Evolutionary conservation across 2,329 filamentous ascomycete species (phyloP), one percentile per base, ranked within the genome.

Genomic region (Epichloe hybrida): DNA sequence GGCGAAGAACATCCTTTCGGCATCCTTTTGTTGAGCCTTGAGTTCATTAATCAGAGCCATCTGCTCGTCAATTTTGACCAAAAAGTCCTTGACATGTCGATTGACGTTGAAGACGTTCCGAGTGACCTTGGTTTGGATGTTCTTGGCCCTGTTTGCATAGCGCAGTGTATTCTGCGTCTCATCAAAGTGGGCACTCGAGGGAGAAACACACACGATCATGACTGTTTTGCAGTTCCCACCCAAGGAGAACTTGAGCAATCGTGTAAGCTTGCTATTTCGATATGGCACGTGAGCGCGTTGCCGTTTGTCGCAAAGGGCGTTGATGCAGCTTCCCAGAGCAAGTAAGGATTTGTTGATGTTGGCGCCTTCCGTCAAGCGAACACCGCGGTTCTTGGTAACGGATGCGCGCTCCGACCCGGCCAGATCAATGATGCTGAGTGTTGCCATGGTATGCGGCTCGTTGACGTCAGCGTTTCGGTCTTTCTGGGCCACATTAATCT

Each of bases 281-380:
- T 98, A 98, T 0, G 93, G 93, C 13, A 98, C 86, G 66, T 98
- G 93, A 58, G 94, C 93, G 57, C 81, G 84, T 70, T 93, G 95
- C 48, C 88, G 81, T 4, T 87, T 81, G 63, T 98, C 93, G 69
- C 93, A 98, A 15, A 98, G 81, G 5, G 93, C 94, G 61, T 98
- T 98, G 75, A 98, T 98, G 70, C 93, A 98, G 68, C 91, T 91
- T 55, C 93, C 93, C 8, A 98, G 73, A 0, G 93, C 91, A 15
- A 98, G 80, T 3, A 98, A 76, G 1, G 93, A 98, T 64, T 97
- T 96, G 79, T 98, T 98, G 79, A 98, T 98, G 68, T 98, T 98
- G 60, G 93, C 93, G 56, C 93, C 93, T 68, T 98, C 93, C 13
- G 90, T 75, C 38, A 98, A 72, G 38, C 93, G 79, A 64, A 95